Conservation (phyloP, 495 filamentous ascomycete species). For the Pseudotulostoma volvatum region DNA sequence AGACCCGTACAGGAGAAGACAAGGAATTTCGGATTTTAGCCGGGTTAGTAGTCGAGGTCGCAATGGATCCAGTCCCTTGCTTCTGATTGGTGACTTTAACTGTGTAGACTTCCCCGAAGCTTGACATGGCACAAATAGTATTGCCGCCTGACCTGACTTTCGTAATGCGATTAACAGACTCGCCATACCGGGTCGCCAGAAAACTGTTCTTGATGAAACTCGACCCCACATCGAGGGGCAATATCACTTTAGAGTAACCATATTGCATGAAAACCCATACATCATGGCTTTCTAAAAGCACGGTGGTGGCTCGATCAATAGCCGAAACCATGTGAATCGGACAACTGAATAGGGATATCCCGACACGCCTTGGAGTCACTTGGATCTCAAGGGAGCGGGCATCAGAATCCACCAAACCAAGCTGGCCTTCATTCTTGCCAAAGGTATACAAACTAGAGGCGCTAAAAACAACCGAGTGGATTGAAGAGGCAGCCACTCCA, state of each 20-base stretch:
- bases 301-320: slow-evolving; percentile 77
- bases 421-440: slow-evolving; percentile 89
- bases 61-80: slow-evolving; percentile 37
- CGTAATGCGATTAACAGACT: slow-evolving; percentile 42
- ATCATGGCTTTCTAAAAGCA: slow-evolving; percentile 70
- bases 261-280: slow-evolving; percentile 90
- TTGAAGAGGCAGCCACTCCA: slow-evolving; percentile 76
- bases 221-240: slow-evolving; percentile 57
- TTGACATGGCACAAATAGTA: slow-evolving; percentile 74
- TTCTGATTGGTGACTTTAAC: slow-evolving; percentile 53
- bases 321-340: slow-evolving; percentile 68
- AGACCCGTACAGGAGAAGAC: slow-evolving; percentile 58
- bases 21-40: slow-evolving; percentile 66
- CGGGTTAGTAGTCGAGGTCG: slow-evolving; percentile 74
- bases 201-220: slow-evolving; percentile 51
- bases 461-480: slow-evolving; percentile 84
- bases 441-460: slow-evolving; percentile 72
- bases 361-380: slow-evolving; percentile 66
- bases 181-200: slow-evolving; percentile 51
- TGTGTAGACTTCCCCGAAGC: slow-evolving; percentile 71
- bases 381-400: slow-evolving; percentile 77
- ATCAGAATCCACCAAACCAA: slow-evolving; percentile 88
- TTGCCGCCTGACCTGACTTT: slow-evolving; percentile 74
- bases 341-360: slow-evolving; percentile 66
- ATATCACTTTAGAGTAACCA: slow-evolving; percentile 71